Percentiles rank a stretch among this genome's conserved stretches.
Evolutionary conservation across 2,329 filamentous ascomycete species (phyloP).

Genomic region (Xylaria sp.): DNA sequence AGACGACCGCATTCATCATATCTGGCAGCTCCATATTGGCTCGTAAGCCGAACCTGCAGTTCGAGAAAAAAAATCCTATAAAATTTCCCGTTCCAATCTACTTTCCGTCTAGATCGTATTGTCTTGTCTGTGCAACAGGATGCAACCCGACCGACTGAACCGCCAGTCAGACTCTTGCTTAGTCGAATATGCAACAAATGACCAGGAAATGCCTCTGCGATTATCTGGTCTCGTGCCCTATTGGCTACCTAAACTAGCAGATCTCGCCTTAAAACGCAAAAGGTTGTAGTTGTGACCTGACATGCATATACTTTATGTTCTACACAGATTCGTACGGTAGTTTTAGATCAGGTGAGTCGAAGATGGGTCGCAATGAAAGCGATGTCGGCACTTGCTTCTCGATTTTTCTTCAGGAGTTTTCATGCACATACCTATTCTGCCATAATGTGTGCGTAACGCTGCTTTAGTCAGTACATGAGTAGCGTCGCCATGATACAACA

Average conservation of each 20-base stretch:
- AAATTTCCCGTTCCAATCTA: slow-evolving; percentile 23
- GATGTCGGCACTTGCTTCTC: slow-evolving; percentile 30
- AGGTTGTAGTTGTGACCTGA: slow-evolving; percentile 18
- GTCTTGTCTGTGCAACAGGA: slow-evolving; percentile 8
- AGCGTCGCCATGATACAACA: slow-evolving; percentile 29
- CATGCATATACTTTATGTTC: slow-evolving; percentile 25
- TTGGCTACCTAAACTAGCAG: slow-evolving; percentile 23
- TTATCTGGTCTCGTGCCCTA: slow-evolving; percentile 4
- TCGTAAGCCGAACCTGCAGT: slow-evolving; percentile 22
- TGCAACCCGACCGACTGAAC: slow-evolving; percentile 14
- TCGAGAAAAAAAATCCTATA: neutral
- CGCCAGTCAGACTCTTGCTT: slow-evolving; percentile 7
- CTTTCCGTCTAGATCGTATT: slow-evolving; percentile 11
- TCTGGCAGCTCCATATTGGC: slow-evolving; percentile 43
- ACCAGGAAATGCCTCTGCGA: slow-evolving; percentile 14
- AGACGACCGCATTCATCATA: slow-evolving; percentile 90
- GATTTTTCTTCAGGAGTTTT: slow-evolving; percentile 10
- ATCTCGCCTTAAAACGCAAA: slow-evolving; percentile 19
- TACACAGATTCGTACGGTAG: slow-evolving; percentile 28
- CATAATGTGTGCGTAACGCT: slow-evolving; percentile 10
- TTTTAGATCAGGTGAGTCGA: slow-evolving; percentile 31
- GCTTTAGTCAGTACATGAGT: slow-evolving; percentile 28
- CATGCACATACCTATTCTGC: slow-evolving; percentile 7
- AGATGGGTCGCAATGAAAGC: slow-evolving; percentile 31
- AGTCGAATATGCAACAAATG: slow-evolving; percentile 21